Percentiles rank a stretch among this genome's conserved stretches.
phyloP scores from a whole-genome alignment of 2,329 filamentous ascomycete genomes.

The Gnomoniopsis sp. region DNA sequence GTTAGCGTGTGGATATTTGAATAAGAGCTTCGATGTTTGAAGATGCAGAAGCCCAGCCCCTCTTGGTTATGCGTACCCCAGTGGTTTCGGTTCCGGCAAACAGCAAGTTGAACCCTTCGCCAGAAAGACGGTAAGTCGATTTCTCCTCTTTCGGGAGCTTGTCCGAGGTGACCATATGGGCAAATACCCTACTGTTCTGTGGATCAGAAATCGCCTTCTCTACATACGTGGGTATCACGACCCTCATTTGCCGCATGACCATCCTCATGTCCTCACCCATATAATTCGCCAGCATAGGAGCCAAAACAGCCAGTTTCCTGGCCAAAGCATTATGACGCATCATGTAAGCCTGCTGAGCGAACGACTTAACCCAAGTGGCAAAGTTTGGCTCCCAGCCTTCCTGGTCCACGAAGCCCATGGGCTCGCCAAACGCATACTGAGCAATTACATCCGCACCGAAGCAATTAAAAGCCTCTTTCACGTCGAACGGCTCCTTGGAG shows the following conservation, averaged over 20 bases:
- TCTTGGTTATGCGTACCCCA: background rate
- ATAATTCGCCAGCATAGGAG: conserved; percentile 24
- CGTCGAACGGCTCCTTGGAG: background rate
- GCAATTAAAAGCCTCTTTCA: conserved; percentile 10
- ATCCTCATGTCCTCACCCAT: conserved; percentile 21
- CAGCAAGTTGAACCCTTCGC: conserved; percentile 21
- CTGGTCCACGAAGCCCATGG: conserved; percentile 10
- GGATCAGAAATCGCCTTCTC: conserved; percentile 17
- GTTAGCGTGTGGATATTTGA: background rate
- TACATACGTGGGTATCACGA: conserved; percentile 25
- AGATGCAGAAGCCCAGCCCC: too few relatives aligned
- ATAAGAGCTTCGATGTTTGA: too few relatives aligned
- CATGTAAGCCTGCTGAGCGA: conserved; percentile 9
- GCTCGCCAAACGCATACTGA: conserved; percentile 8
- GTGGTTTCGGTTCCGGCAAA: conserved; percentile 22
- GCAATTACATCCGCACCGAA: conserved; percentile 5
- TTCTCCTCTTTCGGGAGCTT: conserved; percentile 19
- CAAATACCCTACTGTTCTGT: conserved; percentile 25
- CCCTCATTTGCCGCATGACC: conserved; percentile 25
- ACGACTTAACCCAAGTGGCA: conserved; percentile 30
- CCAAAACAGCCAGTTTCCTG: conserved; percentile 24
- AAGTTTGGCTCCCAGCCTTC: conserved; percentile 11
- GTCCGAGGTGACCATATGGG: conserved; percentile 24
- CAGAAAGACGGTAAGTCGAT: conserved; percentile 17
- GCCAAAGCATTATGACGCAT: conserved; percentile 27